Conservation (phyloP, 1,284 basidiomycete species). For the Bjerkandera adusta region DNA sequence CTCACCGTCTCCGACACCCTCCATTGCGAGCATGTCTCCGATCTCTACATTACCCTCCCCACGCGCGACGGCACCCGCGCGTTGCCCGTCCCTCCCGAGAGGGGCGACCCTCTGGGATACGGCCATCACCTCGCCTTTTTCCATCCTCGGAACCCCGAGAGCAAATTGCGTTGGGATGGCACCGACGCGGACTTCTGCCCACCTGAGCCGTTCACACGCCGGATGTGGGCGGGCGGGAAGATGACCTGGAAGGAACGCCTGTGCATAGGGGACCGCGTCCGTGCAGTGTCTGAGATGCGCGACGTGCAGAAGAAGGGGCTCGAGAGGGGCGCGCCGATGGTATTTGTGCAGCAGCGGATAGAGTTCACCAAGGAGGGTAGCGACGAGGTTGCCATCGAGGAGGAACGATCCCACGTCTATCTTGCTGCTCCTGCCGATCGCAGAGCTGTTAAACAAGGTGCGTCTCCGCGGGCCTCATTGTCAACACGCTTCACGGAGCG, state of each 20-base stretch:
- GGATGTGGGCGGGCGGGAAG: constrained; percentile 84
- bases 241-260: constrained; percentile 64
- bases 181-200: constrained; percentile 73
- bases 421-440: constrained; percentile 38
- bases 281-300: constrained; percentile 48
- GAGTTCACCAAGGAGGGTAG: constrained; percentile 42
- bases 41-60: constrained; percentile 67
- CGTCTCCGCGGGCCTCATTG: constrained; percentile 14
- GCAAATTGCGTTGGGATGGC: constrained; percentile 61
- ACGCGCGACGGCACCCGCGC: constrained; percentile 57
- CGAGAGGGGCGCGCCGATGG: constrained; percentile 55
- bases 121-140: constrained; percentile 79
- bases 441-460: constrained; percentile 42
- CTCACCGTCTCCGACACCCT: constrained; percentile 44
- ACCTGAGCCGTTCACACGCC: constrained; percentile 68
- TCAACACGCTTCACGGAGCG: background rate
- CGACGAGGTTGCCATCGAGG: constrained; percentile 48
- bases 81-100: constrained; percentile 39
- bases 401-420: constrained; percentile 78
- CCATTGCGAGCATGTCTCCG: constrained; percentile 49
- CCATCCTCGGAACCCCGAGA: constrained; percentile 61
- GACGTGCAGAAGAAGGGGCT: constrained; percentile 69
- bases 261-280: constrained; percentile 52
- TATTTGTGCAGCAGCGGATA: constrained; percentile 76
- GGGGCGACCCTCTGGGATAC: constrained; percentile 46